These are phyloP conservation scores for Cubamyces sp. DNA, from an alignment of 768 basidiomycete genomes.

Conservation along the genomic window DNA sequence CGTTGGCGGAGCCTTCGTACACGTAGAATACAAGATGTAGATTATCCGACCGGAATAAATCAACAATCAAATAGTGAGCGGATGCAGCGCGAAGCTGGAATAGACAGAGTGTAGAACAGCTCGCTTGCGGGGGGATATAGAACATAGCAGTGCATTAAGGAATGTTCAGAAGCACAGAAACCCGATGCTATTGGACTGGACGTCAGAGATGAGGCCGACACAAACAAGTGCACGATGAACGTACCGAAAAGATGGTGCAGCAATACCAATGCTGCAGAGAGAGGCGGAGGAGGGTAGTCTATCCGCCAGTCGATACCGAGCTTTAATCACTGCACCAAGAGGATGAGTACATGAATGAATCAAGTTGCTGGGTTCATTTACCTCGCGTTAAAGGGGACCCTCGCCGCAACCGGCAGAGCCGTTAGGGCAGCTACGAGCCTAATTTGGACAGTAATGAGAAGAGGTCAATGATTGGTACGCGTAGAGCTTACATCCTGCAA, in stretches of 20 bases:
- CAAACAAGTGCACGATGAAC: too few species aligned
- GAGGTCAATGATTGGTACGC: background rate
- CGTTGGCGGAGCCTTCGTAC: conserved; percentile 3
- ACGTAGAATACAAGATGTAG: conserved; percentile 21
- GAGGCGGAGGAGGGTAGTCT: too few species aligned
- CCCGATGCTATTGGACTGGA: background rate
- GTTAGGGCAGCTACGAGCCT: conserved; percentile 21
- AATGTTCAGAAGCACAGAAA: background rate
- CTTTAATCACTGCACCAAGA: background rate
- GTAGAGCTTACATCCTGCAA: background rate
- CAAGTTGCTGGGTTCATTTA: background rate
- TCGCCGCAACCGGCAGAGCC: conserved; percentile 16
- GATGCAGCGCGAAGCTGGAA: conserved; percentile 15
- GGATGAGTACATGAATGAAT: background rate
- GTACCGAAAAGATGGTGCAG: too few species aligned
- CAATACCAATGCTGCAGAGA: too few species aligned
- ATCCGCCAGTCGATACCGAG: too few species aligned
- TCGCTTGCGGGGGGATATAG: conserved; percentile 3
- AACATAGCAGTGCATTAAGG: conserved; percentile 4
- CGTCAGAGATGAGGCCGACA: too few species aligned
- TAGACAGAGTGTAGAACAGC: background rate
- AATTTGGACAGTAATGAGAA: background rate
- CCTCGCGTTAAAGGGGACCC: background rate
- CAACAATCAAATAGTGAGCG: conserved; percentile 20
- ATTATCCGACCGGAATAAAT: conserved; percentile 22